phyloP scores from a whole-genome alignment of 768 basidiomycete species.

The Lactarius hengduanensis region DNA sequence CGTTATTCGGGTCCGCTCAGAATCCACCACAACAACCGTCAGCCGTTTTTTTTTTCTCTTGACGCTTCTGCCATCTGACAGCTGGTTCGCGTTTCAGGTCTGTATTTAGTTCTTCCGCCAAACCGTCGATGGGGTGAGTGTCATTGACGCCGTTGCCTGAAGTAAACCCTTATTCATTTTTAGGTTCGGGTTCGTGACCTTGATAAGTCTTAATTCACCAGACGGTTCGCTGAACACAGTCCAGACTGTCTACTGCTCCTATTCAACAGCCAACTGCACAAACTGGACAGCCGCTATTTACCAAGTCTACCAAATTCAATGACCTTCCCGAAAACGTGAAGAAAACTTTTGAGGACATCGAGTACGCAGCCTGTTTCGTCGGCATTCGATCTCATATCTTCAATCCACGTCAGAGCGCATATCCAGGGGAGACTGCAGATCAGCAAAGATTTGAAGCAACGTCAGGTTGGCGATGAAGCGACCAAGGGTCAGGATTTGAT shows the following conservation, averaged over 20 bases:
- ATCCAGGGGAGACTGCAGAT: slow-evolving; percentile 81
- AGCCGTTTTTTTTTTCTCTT: neutral
- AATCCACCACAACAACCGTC: slow-evolving; percentile 33
- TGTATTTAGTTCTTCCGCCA: slow-evolving; percentile 40
- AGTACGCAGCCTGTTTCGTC: slow-evolving; percentile 46
- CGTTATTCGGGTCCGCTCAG: slow-evolving; percentile 31
- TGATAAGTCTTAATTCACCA: neutral
- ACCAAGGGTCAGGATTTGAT: slow-evolving; percentile 71
- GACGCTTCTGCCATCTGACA: neutral
- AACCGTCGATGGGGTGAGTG: slow-evolving; percentile 12
- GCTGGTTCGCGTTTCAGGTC: neutral
- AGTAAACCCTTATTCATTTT: neutral
- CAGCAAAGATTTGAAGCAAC: slow-evolving; percentile 72
- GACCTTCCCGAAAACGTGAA: slow-evolving; percentile 72
- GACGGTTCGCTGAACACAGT: slow-evolving; percentile 16
- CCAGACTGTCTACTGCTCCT: slow-evolving; percentile 12
- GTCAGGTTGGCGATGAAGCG: slow-evolving; percentile 73
- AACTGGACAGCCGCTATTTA: slow-evolving; percentile 42
- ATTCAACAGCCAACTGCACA: slow-evolving; percentile 22
- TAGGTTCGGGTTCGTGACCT: slow-evolving; percentile 24
- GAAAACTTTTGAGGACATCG: slow-evolving; percentile 62
- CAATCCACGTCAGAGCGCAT: slow-evolving; percentile 45
- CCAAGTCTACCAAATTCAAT: slow-evolving; percentile 72
- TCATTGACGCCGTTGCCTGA: neutral
- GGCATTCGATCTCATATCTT: slow-evolving; percentile 22